A percentile compares a stretch with the other conserved stretches of the same genome.
phyloP scores from a whole-genome alignment of 1,284 basidiomycete species.

The Ceratorhiza oryzae-sativae region DNA sequence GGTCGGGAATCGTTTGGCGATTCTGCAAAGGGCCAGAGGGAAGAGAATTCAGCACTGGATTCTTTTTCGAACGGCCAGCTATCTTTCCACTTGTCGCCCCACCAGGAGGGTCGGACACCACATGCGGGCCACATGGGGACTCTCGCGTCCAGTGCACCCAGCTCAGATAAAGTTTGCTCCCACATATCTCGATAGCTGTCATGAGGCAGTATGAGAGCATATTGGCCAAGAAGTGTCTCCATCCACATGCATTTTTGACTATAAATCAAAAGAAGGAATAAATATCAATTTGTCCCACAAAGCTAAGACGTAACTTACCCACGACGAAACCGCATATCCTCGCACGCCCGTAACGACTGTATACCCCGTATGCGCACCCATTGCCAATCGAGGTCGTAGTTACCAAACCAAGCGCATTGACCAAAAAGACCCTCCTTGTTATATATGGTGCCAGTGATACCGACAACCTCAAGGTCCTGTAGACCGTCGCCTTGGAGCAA shows the following conservation, averaged over 20 bases:
- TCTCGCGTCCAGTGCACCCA: background rate
- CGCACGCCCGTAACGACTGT: background rate
- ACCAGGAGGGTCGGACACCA: background rate
- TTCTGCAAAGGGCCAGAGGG: background rate
- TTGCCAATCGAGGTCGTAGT: slow-evolving; percentile 19
- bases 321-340: background rate
- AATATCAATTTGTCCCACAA: background rate
- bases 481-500: background rate
- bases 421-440: slow-evolving; percentile 27
- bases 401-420: slow-evolving; percentile 29
- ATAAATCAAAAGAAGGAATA: background rate
- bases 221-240: background rate
- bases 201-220: slow-evolving; percentile 13
- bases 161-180: background rate
- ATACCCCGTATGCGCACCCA: background rate
- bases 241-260: slow-evolving; percentile 15
- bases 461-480: background rate
- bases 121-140: background rate
- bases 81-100: slow-evolving; percentile 9
- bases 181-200: background rate
- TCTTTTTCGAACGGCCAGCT: slow-evolving; percentile 27
- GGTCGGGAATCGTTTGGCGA: background rate
- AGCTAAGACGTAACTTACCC: background rate
- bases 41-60: background rate
- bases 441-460: slow-evolving; percentile 4